These are phyloP conservation scores for Tausonia pullulans DNA, from an alignment of 1,284 basidiomycete genomes.

Conservation along the genomic window DNA sequence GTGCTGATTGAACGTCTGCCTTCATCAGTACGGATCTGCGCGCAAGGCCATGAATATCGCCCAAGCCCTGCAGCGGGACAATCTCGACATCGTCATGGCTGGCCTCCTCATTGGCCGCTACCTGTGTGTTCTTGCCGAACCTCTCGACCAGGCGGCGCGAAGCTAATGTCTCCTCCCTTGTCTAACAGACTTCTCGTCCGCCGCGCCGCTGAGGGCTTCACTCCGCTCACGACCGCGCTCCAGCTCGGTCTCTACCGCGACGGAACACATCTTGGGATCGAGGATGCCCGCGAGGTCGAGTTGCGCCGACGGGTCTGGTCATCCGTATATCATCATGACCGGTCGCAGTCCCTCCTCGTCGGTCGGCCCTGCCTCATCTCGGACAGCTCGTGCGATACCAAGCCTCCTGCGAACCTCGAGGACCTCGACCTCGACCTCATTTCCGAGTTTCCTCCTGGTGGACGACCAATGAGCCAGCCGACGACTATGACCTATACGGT, in stretches of 20 bases:
- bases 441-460: conserved; percentile 33
- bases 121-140: conserved; percentile 26
- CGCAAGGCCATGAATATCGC: conserved; percentile 35
- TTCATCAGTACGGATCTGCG: conserved; percentile 17
- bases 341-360: conserved; percentile 33
- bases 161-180: conserved; percentile 3
- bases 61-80: conserved; percentile 36
- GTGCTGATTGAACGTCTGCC: neutral
- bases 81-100: conserved; percentile 36
- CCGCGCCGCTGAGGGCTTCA: conserved; percentile 36
- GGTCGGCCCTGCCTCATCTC: conserved; percentile 36
- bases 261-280: conserved; percentile 34
- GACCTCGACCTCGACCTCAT: conserved; percentile 34
- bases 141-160: too few species aligned
- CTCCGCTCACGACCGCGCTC: conserved; percentile 36
- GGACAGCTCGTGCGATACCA: conserved; percentile 36
- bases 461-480: conserved; percentile 33
- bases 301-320: conserved; percentile 36
- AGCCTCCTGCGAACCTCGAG: conserved; percentile 35
- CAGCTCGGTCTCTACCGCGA: conserved; percentile 38
- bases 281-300: conserved; percentile 36
- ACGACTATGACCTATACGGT: conserved; percentile 36
- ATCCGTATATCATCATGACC: conserved; percentile 14
- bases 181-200: conserved; percentile 32
- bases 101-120: conserved; percentile 36